Evolutionary conservation across 2,329 filamentous ascomycete species (phyloP).

Genomic region (Curvularia verruculosa): DNA sequence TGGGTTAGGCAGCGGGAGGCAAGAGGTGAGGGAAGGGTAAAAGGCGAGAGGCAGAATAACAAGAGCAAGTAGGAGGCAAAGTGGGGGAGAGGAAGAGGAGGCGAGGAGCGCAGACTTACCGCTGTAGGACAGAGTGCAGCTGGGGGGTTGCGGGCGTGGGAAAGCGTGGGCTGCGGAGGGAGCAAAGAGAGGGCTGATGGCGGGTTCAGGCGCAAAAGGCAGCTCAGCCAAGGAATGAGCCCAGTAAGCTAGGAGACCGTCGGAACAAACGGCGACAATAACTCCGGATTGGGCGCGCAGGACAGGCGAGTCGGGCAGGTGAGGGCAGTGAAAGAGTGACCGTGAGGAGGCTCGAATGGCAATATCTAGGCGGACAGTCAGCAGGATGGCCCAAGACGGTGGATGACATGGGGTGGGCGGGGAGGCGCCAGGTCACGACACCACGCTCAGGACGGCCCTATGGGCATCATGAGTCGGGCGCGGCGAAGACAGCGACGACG

Average conservation of each 20-base stretch:
- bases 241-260: slow-evolving; percentile 32
- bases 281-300: slow-evolving; percentile 41
- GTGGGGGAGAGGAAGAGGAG: not conserved
- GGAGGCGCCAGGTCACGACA: slow-evolving; percentile 24
- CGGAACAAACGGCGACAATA: slow-evolving; percentile 41
- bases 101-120: slow-evolving; percentile 39
- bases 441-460: not conserved
- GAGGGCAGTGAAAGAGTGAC: slow-evolving; percentile 40
- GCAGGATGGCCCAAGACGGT: slow-evolving; percentile 31
- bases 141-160: no score
- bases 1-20: slow-evolving; percentile 12
- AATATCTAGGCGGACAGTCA: slow-evolving; percentile 42
- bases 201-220: slow-evolving; percentile 32
- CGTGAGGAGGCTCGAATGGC: slow-evolving; percentile 36
- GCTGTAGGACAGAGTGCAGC: slow-evolving; percentile 21
- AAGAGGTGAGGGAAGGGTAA: slow-evolving; percentile 10
- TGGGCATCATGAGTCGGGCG: no score
- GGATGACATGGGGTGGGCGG: slow-evolving; percentile 39
- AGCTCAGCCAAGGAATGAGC: slow-evolving; percentile 19
- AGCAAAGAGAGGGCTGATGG: slow-evolving; percentile 24
- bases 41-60: no score
- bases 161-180: slow-evolving; percentile 22
- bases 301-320: slow-evolving; percentile 11
- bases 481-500: no score
- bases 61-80: not conserved